Evolutionary conservation across 23 red algal species (phyloP), one percentile per base, ranked within the genome.

Genomic region (Gracilaria domingensis): DNA sequence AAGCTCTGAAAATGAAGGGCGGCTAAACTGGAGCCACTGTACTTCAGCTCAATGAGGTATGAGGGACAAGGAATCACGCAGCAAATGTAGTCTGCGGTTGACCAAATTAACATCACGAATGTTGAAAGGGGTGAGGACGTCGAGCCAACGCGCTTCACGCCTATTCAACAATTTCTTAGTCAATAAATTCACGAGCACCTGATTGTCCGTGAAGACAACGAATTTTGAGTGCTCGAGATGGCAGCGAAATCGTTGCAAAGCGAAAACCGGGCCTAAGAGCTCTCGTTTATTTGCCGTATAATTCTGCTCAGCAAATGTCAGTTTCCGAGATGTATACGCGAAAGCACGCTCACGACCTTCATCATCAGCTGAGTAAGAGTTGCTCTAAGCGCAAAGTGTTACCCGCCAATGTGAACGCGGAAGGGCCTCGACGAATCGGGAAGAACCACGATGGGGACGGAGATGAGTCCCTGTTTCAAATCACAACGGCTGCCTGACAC

Each of bases 121-220:
- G 16, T 32, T 57, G 14, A 79, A 79, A 0, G n/a, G 1, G 0
- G 47, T 30, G 0, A 86, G 14, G 1, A 45, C 44, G 8, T 86
- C 60, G 0, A 86, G 8, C 56, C n/a, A 86, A 0, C 62, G 34
- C 8, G 82, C 55, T 53, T 56, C 34, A 4, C 32, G 17, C 3
- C 82, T 8, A 29, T 38, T 48, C 8, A 86, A 13, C 1, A 20
- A 47, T 4, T 39, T 58, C 28, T 86, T 86, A 0, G 82, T 72
- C 12, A 72, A 25, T 18, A 86, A 65, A 26, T 69, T 0, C 36
- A 12, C 21, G 0, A 69, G 12, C 0, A 86, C 82, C 29, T 72
- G 82, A 69, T 86, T 72, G 5, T 72, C 82, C 3, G 82, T 71
- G 24, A 86, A 65, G 11, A 35, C 21, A 35, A 53, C 62, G 44